Evolutionary conservation across 768 basidiomycete genomes (phyloP).

Genomic region (Mrakia hoshinonis): DNA sequence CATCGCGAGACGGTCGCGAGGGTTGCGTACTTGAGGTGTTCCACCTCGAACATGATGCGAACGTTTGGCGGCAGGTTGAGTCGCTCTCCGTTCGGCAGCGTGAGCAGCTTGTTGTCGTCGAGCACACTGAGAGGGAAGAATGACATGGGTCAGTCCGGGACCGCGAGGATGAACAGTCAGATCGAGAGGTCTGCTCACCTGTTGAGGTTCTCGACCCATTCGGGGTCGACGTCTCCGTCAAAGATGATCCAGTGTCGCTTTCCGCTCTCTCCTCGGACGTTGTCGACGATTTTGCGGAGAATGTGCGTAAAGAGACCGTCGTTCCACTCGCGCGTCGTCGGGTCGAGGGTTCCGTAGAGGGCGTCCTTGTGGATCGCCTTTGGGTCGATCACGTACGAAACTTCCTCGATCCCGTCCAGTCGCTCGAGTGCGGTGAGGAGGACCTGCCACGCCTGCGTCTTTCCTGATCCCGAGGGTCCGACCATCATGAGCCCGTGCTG

Average conservation of each 20-base stretch:
- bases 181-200: conserved; percentile 53
- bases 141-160: too few species aligned
- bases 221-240: conserved; percentile 98
- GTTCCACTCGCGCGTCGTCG: conserved; percentile 97
- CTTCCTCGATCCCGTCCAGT: conserved; percentile 82
- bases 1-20: conserved; percentile 98
- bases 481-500: conserved; percentile 99
- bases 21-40: conserved; percentile 92
- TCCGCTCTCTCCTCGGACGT: conserved; percentile 91
- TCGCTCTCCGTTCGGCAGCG: conserved; percentile 94
- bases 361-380: conserved; percentile 99
- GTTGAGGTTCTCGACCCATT: conserved; percentile 99
- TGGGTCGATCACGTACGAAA: conserved; percentile 93
- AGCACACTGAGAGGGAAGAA: conserved; percentile 64
- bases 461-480: conserved; percentile 91
- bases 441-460: conserved; percentile 95
- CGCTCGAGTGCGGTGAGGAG: conserved; percentile 81
- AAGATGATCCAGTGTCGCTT: conserved; percentile 99
- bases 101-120: conserved; percentile 96
- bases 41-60: conserved; percentile 98
- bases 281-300: conserved; percentile 93
- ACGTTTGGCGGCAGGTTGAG: conserved; percentile 94
- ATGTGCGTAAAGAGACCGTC: conserved; percentile 98
- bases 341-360: conserved; percentile 91
- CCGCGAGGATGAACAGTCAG: too few species aligned